These are phyloP conservation scores for Marasmius tenuissimus DNA, from an alignment of 1,284 basidiomycete species.

Conservation along the genomic window DNA sequence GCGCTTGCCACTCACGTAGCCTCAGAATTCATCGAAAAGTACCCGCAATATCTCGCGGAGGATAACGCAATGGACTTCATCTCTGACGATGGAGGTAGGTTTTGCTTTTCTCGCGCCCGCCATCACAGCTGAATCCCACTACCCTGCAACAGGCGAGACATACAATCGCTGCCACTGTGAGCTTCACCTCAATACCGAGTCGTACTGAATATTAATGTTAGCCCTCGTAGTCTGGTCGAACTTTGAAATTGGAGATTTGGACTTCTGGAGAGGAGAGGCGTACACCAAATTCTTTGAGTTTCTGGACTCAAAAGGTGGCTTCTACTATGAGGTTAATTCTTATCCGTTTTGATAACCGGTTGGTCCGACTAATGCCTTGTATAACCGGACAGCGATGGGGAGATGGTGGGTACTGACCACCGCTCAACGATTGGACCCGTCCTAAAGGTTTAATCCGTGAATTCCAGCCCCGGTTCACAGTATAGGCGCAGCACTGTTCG, in stretches of 20 bases:
- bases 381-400: constrained; percentile 67
- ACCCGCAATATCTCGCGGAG: constrained; percentile 65
- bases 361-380: constrained; percentile 5
- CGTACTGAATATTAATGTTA: background rate
- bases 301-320: constrained; percentile 86
- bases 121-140: background rate
- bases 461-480: constrained; percentile 52
- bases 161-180: constrained; percentile 89
- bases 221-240: constrained; percentile 76
- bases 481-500: constrained; percentile 83
- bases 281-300: constrained; percentile 87
- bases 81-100: constrained; percentile 74
- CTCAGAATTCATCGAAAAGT: constrained; percentile 65
- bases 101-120: background rate
- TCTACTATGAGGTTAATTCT: constrained; percentile 79
- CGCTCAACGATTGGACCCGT: background rate
- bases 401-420: constrained; percentile 52
- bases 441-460: background rate
- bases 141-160: constrained; percentile 25
- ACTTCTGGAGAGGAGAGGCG: constrained; percentile 81
- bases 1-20: too few species aligned
- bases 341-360: background rate
- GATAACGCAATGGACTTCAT: constrained; percentile 84
- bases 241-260: constrained; percentile 85
- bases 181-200: constrained; percentile 25